These are phyloP conservation scores for Huntiella omanensis DNA, from an alignment of 2,329 filamentous ascomycete genomes.

Conservation along the genomic window DNA sequence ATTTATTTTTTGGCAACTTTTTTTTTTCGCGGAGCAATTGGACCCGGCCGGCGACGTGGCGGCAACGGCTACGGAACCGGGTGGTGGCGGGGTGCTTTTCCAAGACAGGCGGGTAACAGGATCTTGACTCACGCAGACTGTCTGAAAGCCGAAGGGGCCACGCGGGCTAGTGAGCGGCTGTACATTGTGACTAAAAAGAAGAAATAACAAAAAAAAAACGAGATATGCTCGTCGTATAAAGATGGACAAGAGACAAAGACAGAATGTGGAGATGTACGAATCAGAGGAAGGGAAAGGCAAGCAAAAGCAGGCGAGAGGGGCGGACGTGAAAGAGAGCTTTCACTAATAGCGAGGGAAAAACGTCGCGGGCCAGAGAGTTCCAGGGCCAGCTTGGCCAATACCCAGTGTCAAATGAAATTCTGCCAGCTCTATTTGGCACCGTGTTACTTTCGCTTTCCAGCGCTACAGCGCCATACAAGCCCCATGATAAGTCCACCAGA, in stretches of 20 bases:
- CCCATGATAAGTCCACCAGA: too few species aligned
- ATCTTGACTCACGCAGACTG: slow-evolving; percentile 23
- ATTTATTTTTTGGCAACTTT: background rate
- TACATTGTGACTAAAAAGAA: slow-evolving; percentile 33
- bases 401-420: slow-evolving; percentile 3
- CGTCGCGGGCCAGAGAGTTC: slow-evolving; percentile 1
- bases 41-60: background rate
- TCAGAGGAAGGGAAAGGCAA: slow-evolving; percentile 3
- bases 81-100: too few species aligned
- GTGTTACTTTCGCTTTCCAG: background rate
- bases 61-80: background rate
- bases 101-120: background rate
- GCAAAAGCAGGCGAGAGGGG: slow-evolving; percentile 2
- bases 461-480: too few species aligned
- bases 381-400: slow-evolving; percentile 4
- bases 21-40: background rate
- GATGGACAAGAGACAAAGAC: slow-evolving; percentile 4
- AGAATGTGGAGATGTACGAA: slow-evolving; percentile 1
- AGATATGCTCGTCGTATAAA: slow-evolving; percentile 5
- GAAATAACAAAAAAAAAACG: slow-evolving; percentile 8
- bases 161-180: slow-evolving; percentile 40
- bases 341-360: slow-evolving; percentile 8
- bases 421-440: slow-evolving; percentile 5
- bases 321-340: slow-evolving; percentile 4
- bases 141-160: slow-evolving; percentile 36